Conservation (phyloP, 2,329 filamentous ascomycete genomes). For the Hymenoscyphus occultus region DNA sequence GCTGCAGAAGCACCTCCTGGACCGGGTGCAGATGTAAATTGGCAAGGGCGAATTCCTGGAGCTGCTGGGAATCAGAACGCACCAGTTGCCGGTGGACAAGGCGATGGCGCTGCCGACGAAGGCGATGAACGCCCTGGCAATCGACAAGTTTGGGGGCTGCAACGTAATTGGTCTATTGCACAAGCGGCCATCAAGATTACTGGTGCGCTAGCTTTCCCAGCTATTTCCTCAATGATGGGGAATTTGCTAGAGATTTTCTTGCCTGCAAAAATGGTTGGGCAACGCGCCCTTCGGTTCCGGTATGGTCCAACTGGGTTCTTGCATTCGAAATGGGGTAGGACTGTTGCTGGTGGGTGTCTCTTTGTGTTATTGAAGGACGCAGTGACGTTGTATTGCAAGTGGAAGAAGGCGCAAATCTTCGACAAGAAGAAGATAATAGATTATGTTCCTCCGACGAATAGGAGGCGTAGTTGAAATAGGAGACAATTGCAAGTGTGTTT, state of each 20-base stretch:
- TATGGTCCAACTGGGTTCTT: slow-evolving; percentile 50
- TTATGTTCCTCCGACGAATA: slow-evolving; percentile 19
- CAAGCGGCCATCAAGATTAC: slow-evolving; percentile 58
- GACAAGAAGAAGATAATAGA: slow-evolving; percentile 49
- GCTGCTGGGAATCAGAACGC: slow-evolving; percentile 4
- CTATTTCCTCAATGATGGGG: slow-evolving; percentile 75
- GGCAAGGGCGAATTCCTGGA: not conserved
- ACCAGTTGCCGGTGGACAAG: slow-evolving; percentile 7
- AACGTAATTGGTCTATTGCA: slow-evolving; percentile 44
- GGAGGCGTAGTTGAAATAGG: not conserved
- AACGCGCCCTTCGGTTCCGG: not conserved
- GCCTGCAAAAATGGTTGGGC: slow-evolving; percentile 62
- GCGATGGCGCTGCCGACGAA: slow-evolving; percentile 6
- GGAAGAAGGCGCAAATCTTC: slow-evolving; percentile 56
- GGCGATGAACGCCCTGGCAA: not conserved
- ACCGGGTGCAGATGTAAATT: not conserved
- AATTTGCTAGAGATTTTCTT: slow-evolving; percentile 67
- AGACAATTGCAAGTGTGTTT: not conserved
- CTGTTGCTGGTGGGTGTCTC: slow-evolving; percentile 80
- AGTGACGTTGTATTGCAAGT: slow-evolving; percentile 61
- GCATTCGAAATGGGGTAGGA: slow-evolving; percentile 84
- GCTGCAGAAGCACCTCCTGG: not conserved
- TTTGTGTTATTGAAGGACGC: slow-evolving; percentile 80
- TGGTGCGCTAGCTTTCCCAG: slow-evolving; percentile 75
- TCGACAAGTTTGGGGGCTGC: slow-evolving; percentile 25